Evolutionary conservation across 257 asterid species (phyloP).

Genomic region (Fraxinus anomala): DNA sequence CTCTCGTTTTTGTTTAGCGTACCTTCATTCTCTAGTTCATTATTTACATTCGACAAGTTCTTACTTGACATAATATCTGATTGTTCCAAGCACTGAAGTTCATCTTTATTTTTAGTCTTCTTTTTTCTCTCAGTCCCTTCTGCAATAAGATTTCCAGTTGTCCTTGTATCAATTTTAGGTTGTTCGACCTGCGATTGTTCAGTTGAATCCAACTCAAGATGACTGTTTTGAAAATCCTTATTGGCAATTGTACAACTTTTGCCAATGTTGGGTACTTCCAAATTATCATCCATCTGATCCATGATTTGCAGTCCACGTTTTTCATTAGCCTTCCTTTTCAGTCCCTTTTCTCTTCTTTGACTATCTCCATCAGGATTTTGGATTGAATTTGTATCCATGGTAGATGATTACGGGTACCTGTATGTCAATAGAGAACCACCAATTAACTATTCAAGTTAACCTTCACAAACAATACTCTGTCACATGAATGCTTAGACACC

Average conservation of each 20-base stretch:
- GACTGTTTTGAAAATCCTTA: constrained; percentile 25
- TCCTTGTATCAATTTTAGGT: constrained; percentile 28
- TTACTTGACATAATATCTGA: constrained; percentile 28
- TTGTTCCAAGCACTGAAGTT: constrained; percentile 7
- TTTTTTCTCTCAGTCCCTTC: constrained; percentile 25
- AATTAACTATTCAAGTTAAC: not conserved
- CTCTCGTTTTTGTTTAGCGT: constrained; percentile 11
- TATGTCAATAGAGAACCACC: constrained; percentile 6
- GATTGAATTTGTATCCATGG: constrained; percentile 18
- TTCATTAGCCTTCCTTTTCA: constrained; percentile 27
- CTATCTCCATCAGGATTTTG: constrained; percentile 16
- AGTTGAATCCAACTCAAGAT: constrained; percentile 19
- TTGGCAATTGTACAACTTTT: constrained; percentile 21
- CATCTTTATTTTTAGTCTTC: constrained; percentile 17
- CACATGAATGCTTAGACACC: not conserved
- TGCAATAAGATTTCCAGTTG: constrained; percentile 21
- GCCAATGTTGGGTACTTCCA: constrained; percentile 22
- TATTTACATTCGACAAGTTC: constrained; percentile 33
- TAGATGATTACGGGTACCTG: constrained; percentile 1
- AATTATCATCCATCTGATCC: constrained; percentile 30
- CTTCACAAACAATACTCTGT: not conserved
- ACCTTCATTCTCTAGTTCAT: constrained; percentile 20
- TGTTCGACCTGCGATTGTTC: constrained; percentile 30
- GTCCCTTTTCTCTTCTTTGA: constrained; percentile 12
- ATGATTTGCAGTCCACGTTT: constrained; percentile 25